Base-by-base conservation (phyloP, 2,329 filamentous ascomycete genomes). In the Aureobasidium lini region DNA sequence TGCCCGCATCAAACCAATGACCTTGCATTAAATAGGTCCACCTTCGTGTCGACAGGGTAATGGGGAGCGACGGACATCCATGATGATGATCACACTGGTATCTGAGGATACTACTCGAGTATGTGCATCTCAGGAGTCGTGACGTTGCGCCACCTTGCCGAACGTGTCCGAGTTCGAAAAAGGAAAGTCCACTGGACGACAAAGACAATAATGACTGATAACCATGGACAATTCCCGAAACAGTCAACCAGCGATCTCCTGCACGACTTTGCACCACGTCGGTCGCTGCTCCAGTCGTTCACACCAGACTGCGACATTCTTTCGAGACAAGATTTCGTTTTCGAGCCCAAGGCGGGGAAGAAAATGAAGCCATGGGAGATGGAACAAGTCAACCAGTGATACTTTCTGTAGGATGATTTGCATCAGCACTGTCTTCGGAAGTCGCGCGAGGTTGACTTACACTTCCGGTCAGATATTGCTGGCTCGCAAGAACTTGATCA, bases 291-390 rank as follows among this genome's bases (percentile, higher is more conserved):
- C 18, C 18, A 54, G 3, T 10, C 40, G 50, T 13, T 60, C 29
- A 31, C 42, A 60, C 50, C 59, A 60, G 16, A 15, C 16, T 23
- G 9, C 9, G 7, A 61, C 34, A 16, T 52, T 52, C 11, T 29
- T n/a, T 16, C 59, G 47, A n/a, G 23, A 28, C n/a, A 10, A 28
- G 8, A 61, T 13, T n/a, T 43, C 44, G 23, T 28, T 15, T n/a
- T 57, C 28, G 44, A 61, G 13, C 7, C 16, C 28, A 32, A 57
- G 18, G 1, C 28, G 34, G 3, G 43, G 34, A 9, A 61, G 32
- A 8, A 57, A 39, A 2, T 28, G 18, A 6, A 61, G 29, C 59
- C 59, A 61, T 18, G 53, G 46, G 8, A 57, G 23, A 54, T 61
- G 53, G 31, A 31, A 54, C 32, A 61, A 15, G 28, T 61, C 60